These are phyloP conservation scores for Stachybotrys elegans DNA, from an alignment of 2,329 filamentous ascomycete species.

Conservation along the genomic window DNA sequence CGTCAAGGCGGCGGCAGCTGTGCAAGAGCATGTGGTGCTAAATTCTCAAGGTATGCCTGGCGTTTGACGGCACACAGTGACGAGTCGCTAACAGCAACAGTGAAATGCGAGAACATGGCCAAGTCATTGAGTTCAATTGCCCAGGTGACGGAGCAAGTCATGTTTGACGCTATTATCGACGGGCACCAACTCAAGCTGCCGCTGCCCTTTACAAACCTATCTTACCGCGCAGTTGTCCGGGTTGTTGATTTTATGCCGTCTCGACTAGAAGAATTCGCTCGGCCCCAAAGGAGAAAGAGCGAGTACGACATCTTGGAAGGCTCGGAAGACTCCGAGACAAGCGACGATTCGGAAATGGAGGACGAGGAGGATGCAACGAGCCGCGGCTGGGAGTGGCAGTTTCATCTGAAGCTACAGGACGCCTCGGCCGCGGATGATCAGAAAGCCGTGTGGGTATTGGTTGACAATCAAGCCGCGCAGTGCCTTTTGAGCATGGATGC, in stretches of 20 bases:
- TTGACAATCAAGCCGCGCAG: conserved; percentile 53
- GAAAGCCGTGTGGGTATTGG: conserved; percentile 60
- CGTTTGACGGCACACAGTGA: not conserved
- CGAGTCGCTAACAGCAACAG: conserved; percentile 20
- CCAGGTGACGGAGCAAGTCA: conserved; percentile 32
- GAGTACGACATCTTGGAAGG: conserved; percentile 47
- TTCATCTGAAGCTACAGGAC: conserved; percentile 74
- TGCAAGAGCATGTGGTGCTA: no score
- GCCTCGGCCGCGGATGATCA: conserved; percentile 30
- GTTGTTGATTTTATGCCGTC: conserved; percentile 77
- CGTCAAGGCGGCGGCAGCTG: no score
- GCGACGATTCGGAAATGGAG: conserved; percentile 21
- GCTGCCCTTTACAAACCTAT: conserved; percentile 71
- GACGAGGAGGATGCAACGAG: conserved; percentile 13
- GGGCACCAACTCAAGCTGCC: conserved; percentile 26
- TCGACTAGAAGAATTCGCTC: conserved; percentile 66
- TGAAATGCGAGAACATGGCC: conserved; percentile 40
- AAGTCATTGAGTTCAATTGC: conserved; percentile 29
- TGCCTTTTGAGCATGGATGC: conserved; percentile 44
- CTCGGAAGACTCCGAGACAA: conserved; percentile 18
- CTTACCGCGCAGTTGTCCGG: conserved; percentile 65
- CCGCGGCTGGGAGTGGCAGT: conserved; percentile 73
- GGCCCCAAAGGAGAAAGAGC: conserved; percentile 31
- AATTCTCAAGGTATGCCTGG: conserved; percentile 24
- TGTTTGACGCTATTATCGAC: conserved; percentile 38